Evolutionary conservation across 225 moss, liverwort and hornwort genomes (phyloP).

Genomic region (Lunularia cruciata): DNA sequence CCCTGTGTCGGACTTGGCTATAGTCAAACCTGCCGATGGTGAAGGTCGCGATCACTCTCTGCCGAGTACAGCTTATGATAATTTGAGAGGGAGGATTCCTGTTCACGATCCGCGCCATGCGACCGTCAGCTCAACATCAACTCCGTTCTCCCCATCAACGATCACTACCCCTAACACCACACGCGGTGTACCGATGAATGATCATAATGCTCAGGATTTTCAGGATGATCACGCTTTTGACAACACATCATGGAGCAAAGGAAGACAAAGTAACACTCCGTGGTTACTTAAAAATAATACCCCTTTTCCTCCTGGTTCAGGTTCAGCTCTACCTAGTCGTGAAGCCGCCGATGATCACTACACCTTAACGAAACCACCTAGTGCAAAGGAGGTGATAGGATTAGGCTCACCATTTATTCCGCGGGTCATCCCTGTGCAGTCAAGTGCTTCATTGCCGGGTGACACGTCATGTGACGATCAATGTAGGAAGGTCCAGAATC

Average conservation of each 20-base stretch:
- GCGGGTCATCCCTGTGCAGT: background rate
- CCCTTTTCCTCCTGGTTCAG: background rate
- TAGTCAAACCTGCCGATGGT: background rate
- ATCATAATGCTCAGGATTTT: too few species aligned
- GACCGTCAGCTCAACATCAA: background rate
- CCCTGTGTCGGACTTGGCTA: slow-evolving; percentile 2
- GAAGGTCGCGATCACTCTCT: background rate
- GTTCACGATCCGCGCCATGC: background rate
- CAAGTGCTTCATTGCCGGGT: background rate
- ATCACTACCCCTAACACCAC: background rate
- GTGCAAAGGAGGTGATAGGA: background rate
- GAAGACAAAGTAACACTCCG: too few species aligned
- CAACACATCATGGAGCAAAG: background rate
- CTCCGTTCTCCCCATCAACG: too few species aligned
- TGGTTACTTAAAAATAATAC: too few species aligned
- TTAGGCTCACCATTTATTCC: background rate
- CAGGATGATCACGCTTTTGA: background rate
- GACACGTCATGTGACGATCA: background rate
- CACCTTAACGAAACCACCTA: background rate
- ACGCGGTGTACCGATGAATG: background rate
- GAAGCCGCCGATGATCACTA: background rate
- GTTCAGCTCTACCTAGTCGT: background rate
- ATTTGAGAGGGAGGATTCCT: background rate
- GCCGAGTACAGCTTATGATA: background rate
- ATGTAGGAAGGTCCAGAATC: background rate